Conservation (phyloP, 1,284 basidiomycete genomes). For the Fomitiporia mediterranea region DNA sequence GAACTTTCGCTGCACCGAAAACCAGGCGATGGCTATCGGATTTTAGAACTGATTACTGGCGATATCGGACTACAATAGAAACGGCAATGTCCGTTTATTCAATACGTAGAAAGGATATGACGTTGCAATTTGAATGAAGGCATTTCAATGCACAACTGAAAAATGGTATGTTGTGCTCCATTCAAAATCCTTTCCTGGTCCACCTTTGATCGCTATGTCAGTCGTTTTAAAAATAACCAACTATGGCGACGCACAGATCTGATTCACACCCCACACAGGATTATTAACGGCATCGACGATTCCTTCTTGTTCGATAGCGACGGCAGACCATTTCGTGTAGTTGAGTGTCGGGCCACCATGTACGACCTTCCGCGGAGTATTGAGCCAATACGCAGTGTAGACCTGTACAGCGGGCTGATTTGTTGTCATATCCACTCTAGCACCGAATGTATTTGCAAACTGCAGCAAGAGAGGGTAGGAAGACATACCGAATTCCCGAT, state of each 20-base stretch:
- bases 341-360: constrained; percentile 37
- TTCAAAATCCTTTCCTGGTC: constrained; percentile 35
- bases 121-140: not conserved
- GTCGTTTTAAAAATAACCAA: not conserved
- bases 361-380: constrained; percentile 38
- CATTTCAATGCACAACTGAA: constrained; percentile 26
- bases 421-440: constrained; percentile 40
- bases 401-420: constrained; percentile 42
- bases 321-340: constrained; percentile 40
- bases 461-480: not conserved
- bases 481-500: constrained; percentile 40
- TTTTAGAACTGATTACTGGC: no score
- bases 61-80: no score
- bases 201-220: constrained; percentile 20
- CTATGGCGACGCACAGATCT: constrained; percentile 35
- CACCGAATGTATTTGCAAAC: constrained; percentile 3
- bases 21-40: no score
- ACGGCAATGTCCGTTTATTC: no score
- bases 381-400: constrained; percentile 43
- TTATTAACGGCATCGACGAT: constrained; percentile 48
- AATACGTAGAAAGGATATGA: no score
- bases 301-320: constrained; percentile 47
- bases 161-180: constrained; percentile 42
- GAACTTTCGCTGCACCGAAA: no score
- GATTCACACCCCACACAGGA: constrained; percentile 39